Evolutionary conservation across 805 yeast species (phyloP).

Genomic region (Starmerella floricola): DNA sequence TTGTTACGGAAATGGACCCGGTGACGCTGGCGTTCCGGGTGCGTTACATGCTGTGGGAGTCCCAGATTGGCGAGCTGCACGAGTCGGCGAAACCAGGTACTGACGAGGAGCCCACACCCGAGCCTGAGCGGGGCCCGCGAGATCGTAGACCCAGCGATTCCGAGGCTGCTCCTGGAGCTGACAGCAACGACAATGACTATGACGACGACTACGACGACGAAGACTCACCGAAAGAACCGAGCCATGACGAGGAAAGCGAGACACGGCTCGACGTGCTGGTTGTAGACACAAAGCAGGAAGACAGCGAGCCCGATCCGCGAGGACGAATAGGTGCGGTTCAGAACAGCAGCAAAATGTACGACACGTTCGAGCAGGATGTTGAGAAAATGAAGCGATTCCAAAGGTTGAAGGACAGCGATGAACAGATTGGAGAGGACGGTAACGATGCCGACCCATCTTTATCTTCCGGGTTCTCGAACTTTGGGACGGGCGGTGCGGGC

Average conservation of each 20-base stretch:
- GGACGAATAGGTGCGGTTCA: constrained; percentile 27
- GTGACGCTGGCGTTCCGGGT: constrained; percentile 30
- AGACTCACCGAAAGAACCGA: constrained; percentile 24
- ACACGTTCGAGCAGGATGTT: constrained; percentile 52
- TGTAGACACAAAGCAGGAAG: constrained; percentile 19
- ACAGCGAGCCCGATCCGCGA: constrained; percentile 17
- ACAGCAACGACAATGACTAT: constrained; percentile 27
- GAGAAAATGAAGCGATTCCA: constrained; percentile 66
- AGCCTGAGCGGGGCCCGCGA: no score
- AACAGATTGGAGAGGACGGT: constrained; percentile 36
- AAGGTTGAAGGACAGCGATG: constrained; percentile 68
- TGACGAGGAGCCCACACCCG: no score
- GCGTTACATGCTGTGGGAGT: constrained; percentile 33
- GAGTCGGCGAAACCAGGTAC: no score
- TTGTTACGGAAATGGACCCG: constrained; percentile 25
- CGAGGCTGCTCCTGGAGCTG: not conserved
- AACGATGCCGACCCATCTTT: constrained; percentile 12
- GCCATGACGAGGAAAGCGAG: constrained; percentile 25
- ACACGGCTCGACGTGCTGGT: constrained; percentile 16
- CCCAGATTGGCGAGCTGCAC: constrained; percentile 5
- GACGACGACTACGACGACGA: constrained; percentile 34
- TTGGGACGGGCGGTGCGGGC: constrained; percentile 17
- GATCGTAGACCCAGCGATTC: not conserved
- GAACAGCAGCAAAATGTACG: constrained; percentile 49
- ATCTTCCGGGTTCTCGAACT: constrained; percentile 7